Percentiles rank a stretch among this genome's conserved stretches.
These are phyloP conservation scores for Tephrocybe sp. DNA, from an alignment of 768 basidiomycete genomes.

Conservation along the genomic window DNA sequence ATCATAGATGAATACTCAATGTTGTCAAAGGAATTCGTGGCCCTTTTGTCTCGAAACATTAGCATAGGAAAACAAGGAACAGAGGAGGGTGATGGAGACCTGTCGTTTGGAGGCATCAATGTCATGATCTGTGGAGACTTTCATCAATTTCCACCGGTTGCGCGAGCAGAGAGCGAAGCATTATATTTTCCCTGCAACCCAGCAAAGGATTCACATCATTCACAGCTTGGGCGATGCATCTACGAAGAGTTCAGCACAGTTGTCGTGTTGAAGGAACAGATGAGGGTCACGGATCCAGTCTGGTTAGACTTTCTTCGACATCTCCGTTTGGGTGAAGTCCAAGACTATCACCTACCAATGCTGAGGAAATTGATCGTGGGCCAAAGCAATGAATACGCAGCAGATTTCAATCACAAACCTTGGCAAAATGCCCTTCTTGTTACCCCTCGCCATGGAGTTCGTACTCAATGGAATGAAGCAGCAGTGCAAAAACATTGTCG, in stretches of 20 bases:
- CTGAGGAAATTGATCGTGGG: not conserved
- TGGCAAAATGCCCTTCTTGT: slow-evolving; percentile 14
- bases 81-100: no score
- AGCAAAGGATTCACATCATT: not conserved
- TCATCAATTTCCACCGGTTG: not conserved
- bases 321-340: not conserved
- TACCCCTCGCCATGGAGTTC: slow-evolving; percentile 28
- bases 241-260: not conserved
- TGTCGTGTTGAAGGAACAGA: not conserved
- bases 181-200: not conserved
- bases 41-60: not conserved
- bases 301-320: not conserved
- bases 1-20: not conserved
- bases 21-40: not conserved
- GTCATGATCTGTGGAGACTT: no score
- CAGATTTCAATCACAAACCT: slow-evolving; percentile 16
- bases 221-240: not conserved
- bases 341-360: not conserved
- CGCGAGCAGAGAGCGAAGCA: not conserved
- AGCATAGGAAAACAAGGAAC: no score
- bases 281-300: not conserved
- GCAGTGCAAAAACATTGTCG: slow-evolving; percentile 21
- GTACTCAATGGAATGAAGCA: slow-evolving; percentile 27
- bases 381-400: not conserved
- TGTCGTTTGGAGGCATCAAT: not conserved